Base-by-base conservation (phyloP, 163 green algal species). In the Trebouxiophyceae sp. region DNA sequence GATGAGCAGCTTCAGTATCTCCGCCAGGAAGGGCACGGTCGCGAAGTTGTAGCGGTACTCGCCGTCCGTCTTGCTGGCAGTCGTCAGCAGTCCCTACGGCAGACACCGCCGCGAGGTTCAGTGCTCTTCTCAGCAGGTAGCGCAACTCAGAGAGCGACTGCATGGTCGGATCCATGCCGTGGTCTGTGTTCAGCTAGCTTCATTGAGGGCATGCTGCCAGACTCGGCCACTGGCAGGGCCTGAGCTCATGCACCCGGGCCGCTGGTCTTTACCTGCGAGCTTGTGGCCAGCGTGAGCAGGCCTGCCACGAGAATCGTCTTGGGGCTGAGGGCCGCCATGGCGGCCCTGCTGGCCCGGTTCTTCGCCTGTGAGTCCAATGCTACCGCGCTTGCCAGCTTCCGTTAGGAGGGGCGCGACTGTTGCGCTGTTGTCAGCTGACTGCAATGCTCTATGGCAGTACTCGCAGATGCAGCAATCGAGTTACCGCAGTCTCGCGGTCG, bases 11-110 rank as follows among this genome's bases (percentile, higher is more conserved):
- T 90, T 90, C 27, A 77, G 31, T 0, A 70, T 29, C 68, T 90
- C 84, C 0, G 82, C 73, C 57, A 89, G 62, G 27, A 89, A 78
- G 4, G 84, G 84, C n/a, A 91, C 74, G 4, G 76, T 87, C n/a
- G 81, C 75, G 31, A 78, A 81, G 62, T 91, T 83, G 69, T 91
- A 91, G 1, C 63, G 45, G 55, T 88, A 88, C 4, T 47, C 45
- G 2, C 45, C 61, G 22, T 65, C 60, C 1, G 45, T 67, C 64
- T 86, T 85, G 31, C 62, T 79, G 26, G 77, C 74, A 3, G 76
- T 69, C 3, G 77, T 86, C 46, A 89, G 74, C 55, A 89, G 55
- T 26, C 34, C 50, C 59, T 67, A 47, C 20, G 8, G n/a, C n/a
- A n/a, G n/a, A n/a, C n/a, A n/a, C n/a, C n/a, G n/a, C n/a, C n/a